Base-by-base conservation (phyloP, 768 basidiomycete species). In the Tulasnella calospora region DNA sequence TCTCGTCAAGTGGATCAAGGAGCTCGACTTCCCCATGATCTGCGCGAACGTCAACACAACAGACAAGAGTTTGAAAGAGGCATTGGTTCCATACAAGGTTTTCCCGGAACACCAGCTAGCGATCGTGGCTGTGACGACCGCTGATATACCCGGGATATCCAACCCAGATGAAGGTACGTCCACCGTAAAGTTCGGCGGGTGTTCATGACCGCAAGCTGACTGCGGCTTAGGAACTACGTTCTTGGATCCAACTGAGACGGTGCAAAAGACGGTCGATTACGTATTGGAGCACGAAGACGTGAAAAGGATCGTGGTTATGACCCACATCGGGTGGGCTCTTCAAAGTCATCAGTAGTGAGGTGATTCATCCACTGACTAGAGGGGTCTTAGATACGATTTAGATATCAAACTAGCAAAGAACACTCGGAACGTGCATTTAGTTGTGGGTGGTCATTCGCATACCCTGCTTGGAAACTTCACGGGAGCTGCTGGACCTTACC, bases 1-100 rank as follows among this genome's bases (percentile, higher is more conserved):
- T 13, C 83, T 87, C 5, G 85, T 84, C 19, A 80, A 81, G 38
- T 86, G 86, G 81, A 80, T 82, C 47, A 79, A 81, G 74, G 86
- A 86, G 75, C 84, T 88, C 78, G 86, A 84, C 6, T 85, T 86
- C 82, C 87, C 87, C 2, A 82, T 86, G 80, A 84, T 88, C 79
- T 87, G 86, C 36, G 85, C 86, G 78, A 88, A 88, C 83, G 81
- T 88, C 78, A 81, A 85, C 51, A 85, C 86, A 55, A 82, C 82
- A 78, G 82, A 88, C 80, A 73, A 71, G 1, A 51, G 44, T 3
- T 76, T 83, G 30, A 79, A 74, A 19, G 83, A 82, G 74, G 84
- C 86, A 27, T 81, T 87, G 35, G 80, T 83, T 21, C 87, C 87
- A 0, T 88, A 85, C 82, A 84, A 85, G 61, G 80, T 87, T 77